A percentile compares a stretch with the other conserved stretches of the same genome.
phyloP scores from a whole-genome alignment of 1,139 yeast genomes.

The Pichia sp. region DNA sequence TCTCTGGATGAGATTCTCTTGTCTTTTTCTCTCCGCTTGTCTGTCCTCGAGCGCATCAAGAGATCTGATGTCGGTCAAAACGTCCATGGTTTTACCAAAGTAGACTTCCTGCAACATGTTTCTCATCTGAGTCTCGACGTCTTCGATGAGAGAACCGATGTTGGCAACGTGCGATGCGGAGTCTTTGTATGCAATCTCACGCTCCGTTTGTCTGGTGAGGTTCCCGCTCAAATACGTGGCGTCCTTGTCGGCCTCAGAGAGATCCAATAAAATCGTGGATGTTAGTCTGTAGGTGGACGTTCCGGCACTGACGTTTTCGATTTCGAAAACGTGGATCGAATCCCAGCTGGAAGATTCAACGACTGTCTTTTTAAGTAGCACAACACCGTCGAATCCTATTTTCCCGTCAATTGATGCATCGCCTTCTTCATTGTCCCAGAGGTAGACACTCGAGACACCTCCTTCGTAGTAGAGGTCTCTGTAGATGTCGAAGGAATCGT shows the following conservation, averaged over 20 bases:
- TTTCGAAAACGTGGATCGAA: conserved; percentile 76
- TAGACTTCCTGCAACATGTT: conserved; percentile 88
- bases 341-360: conserved; percentile 31
- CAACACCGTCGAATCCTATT: conserved; percentile 84
- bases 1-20: conserved; percentile 50
- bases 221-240: conserved; percentile 64
- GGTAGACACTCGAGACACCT: conserved; percentile 81
- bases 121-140: conserved; percentile 81
- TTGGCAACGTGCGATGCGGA: conserved; percentile 70
- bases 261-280: conserved; percentile 79
- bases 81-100: conserved; percentile 90
- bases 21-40: conserved; percentile 42
- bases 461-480: conserved; percentile 95
- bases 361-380: conserved; percentile 69
- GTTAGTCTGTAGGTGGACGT: conserved; percentile 70
- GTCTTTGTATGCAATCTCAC: conserved; percentile 43
- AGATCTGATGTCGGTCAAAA: conserved; percentile 68
- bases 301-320: conserved; percentile 39
- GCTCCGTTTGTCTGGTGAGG: conserved; percentile 75
- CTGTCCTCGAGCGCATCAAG: conserved; percentile 41
- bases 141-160: conserved; percentile 82
- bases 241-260: conserved; percentile 30
- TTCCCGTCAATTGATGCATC: conserved; percentile 41
- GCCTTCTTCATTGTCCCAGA: conserved; percentile 75
- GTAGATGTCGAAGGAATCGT: conserved; percentile 88